Conservation (phyloP, 306 rosid genomes). For the Malus orientalis region DNA sequence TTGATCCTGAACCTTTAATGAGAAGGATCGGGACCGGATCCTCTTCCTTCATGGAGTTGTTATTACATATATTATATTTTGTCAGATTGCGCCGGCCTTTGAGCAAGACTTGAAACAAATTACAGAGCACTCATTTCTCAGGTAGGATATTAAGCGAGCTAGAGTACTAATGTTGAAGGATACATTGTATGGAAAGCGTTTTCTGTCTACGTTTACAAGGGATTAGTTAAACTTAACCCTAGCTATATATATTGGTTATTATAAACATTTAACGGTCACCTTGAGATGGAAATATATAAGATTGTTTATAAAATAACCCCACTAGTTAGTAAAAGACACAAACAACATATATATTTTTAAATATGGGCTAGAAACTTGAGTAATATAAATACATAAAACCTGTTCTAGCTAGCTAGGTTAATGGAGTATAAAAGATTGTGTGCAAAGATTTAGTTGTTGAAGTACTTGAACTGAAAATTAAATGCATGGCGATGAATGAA, state of each 20-base stretch:
- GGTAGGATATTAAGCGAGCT: neutral
- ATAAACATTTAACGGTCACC: neutral
- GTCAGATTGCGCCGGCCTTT: neutral
- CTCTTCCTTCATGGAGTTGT: neutral
- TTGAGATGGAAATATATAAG: neutral
- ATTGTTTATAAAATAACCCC: neutral
- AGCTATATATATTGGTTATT: neutral
- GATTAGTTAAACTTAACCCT: neutral
- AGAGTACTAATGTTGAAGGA: neutral
- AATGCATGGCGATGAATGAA: neutral
- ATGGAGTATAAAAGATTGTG: neutral
- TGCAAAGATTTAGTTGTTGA: conserved; percentile 16
- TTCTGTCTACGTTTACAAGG: neutral
- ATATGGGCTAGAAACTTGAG: neutral
- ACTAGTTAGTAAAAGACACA: neutral
- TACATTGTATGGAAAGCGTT: conserved; percentile 6
- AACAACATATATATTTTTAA: neutral
- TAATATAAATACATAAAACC: neutral
- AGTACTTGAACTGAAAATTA: neutral
- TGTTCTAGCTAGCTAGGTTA: neutral
- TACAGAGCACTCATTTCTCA: neutral
- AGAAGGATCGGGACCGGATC: too few species aligned
- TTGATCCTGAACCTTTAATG: too few species aligned
- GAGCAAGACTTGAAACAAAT: neutral
- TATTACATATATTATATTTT: neutral